Base-by-base conservation (phyloP, 345 rosid species). In the Rhizophora mangle region DNA sequence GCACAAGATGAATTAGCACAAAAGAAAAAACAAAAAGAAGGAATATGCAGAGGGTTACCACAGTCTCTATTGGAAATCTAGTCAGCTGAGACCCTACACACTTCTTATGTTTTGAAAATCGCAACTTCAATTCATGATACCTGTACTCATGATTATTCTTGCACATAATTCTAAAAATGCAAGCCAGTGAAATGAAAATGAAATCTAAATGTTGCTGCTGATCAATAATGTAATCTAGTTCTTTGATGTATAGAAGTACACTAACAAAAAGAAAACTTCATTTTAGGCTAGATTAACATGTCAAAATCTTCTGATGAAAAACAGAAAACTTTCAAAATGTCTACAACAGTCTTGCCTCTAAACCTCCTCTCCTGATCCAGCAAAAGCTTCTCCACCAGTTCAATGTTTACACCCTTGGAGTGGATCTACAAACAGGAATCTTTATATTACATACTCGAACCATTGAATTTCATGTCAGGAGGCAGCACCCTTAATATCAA, bases 301-400 rank as follows among this genome's bases (percentile, higher is more conserved):
- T 18, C 20, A 10, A 32, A 30, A 19, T n/a, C 30, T 30, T 65
- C 52, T 52, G 16, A 65, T 20, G 26, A 27, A 51, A 51, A 65
- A 8, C 26, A 67, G 8, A 2, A n/a, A 19, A 18, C 6, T 47
- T 72, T 61, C 30, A 60, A 15, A 66, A 9, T 18, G 24, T 34
- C 19, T 66, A 63, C 13, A 30, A 36, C 39, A 32, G 16, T 60
- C 60, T 68, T 76, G 91, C 98, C 90, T 82, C 80, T 75, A 74
- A 77, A 88, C 80, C 87, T 93, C 76, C 60, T 84, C 72, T 84
- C 87, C 72, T 86, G 68, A 82, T 91, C 96, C 80, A 83, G 37
- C 36, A 91, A 83, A 62, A 87, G 77, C 65, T 84, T 88, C 72
- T 87, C 90, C 84, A 94, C 93, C 80, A 85, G 82, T 76, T 87